Conservation (phyloP, 2,329 filamentous ascomycete genomes). For the Xylariaceae sp. region DNA sequence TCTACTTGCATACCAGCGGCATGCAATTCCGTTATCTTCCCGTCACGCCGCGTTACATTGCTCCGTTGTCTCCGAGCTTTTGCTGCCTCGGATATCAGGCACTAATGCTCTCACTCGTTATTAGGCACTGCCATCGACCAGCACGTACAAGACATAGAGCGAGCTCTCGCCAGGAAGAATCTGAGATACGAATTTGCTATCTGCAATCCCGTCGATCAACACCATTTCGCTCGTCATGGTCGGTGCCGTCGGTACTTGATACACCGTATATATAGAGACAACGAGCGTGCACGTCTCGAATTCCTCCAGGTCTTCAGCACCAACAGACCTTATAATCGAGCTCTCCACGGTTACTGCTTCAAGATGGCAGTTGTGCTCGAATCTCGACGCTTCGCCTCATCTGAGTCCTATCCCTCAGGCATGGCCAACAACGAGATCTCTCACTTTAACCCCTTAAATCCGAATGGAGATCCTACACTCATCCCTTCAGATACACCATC, state of each 20-base stretch:
- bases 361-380: slow-evolving; percentile 54
- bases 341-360: slow-evolving; percentile 22
- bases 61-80: not conserved
- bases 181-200: slow-evolving; percentile 17
- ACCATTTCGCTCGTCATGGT: slow-evolving; percentile 3
- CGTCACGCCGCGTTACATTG: too few species aligned
- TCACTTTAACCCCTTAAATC: slow-evolving; percentile 37
- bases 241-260: slow-evolving; percentile 27
- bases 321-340: slow-evolving; percentile 24
- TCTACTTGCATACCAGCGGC: too few species aligned
- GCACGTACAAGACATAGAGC: slow-evolving; percentile 19
- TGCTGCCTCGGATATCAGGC: not conserved
- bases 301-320: slow-evolving; percentile 37
- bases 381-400: slow-evolving; percentile 43
- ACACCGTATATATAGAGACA: slow-evolving; percentile 19
- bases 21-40: too few species aligned
- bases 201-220: slow-evolving; percentile 4
- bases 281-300: slow-evolving; percentile 40
- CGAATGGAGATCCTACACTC: slow-evolving; percentile 35
- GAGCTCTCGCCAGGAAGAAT: slow-evolving; percentile 14
- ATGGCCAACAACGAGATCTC: slow-evolving; percentile 40
- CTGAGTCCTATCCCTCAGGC: slow-evolving; percentile 47
- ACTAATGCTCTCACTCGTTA: not conserved
- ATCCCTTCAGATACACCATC: slow-evolving; percentile 17
- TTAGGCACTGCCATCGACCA: slow-evolving; percentile 6